These are phyloP conservation scores for Cerrena zonata DNA, from an alignment of 1,284 basidiomycete species.

Conservation along the genomic window DNA sequence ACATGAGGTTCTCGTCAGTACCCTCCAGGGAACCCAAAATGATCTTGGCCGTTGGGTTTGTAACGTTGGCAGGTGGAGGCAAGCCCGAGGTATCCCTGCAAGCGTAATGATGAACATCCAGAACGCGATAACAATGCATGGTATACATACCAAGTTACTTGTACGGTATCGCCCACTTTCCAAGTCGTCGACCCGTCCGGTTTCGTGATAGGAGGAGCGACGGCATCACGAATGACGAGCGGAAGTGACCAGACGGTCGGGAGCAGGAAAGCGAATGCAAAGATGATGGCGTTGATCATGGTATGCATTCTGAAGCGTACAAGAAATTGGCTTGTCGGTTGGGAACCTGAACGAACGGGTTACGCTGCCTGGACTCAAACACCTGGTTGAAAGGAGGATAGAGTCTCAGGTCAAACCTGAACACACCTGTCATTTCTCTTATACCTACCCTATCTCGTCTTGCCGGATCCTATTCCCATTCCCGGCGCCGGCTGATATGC, in stretches of 20 bases:
- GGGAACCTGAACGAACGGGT: slow-evolving; percentile 2
- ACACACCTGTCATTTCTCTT: background rate
- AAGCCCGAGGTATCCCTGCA: slow-evolving; percentile 47
- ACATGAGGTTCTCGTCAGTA: slow-evolving; percentile 48
- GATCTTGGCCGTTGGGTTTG: slow-evolving; percentile 36
- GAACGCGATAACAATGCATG: slow-evolving; percentile 8
- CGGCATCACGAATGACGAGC: slow-evolving; percentile 41
- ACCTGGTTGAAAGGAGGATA: slow-evolving; percentile 1
- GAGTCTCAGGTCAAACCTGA: slow-evolving; percentile 4
- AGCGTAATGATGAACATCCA: slow-evolving; percentile 1
- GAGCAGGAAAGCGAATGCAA: slow-evolving; percentile 4
- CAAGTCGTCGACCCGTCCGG: slow-evolving; percentile 50
- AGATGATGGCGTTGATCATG: slow-evolving; percentile 7
- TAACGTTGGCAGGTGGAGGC: slow-evolving; percentile 43
- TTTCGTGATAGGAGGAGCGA: slow-evolving; percentile 49
- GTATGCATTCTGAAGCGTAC: slow-evolving; percentile 1
- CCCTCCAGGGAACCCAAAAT: slow-evolving; percentile 44
- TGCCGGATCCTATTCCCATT: background rate
- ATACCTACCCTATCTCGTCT: too few relatives aligned
- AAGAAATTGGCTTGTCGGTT: background rate
- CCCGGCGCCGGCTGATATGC: slow-evolving; percentile 1
- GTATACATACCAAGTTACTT: slow-evolving; percentile 51
- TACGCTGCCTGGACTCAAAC: background rate
- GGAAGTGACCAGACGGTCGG: slow-evolving; percentile 23
- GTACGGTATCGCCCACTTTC: slow-evolving; percentile 45